A percentile compares a stretch with the other conserved stretches of the same genome.
These are phyloP conservation scores for Zygoascus tannicola DNA, from an alignment of 805 yeast genomes.

Conservation along the genomic window DNA sequence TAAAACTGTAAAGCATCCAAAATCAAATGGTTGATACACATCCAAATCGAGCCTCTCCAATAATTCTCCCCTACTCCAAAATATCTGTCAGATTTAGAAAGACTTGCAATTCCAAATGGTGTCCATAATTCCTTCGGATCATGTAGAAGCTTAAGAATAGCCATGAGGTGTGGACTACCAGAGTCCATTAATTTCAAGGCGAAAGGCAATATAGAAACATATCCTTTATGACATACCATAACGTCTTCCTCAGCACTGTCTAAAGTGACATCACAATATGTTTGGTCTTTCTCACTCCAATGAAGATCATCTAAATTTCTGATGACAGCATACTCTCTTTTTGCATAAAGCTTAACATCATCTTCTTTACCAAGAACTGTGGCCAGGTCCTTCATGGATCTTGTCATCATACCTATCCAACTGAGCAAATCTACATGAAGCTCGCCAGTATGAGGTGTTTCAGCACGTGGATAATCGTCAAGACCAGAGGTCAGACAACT, in stretches of 20 bases:
- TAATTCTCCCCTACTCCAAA: conserved; percentile 82
- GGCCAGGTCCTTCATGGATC: conserved; percentile 70
- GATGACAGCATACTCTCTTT: conserved; percentile 47
- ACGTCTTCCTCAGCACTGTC: conserved; percentile 58
- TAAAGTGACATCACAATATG: conserved; percentile 78
- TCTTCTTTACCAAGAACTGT: conserved; percentile 45
- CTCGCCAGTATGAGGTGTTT: conserved; percentile 76
- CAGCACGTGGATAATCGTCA: conserved; percentile 89
- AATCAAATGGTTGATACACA: conserved; percentile 77
- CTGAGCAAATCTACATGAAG: conserved; percentile 80
- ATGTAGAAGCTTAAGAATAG: conserved; percentile 46
- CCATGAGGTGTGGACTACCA: conserved; percentile 38
- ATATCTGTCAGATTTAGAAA: conserved; percentile 54
- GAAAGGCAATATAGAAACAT: conserved; percentile 80
- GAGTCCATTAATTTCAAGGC: conserved; percentile 53
- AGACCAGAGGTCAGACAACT: conserved; percentile 90
- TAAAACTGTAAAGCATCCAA: conserved; percentile 63
- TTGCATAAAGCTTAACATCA: conserved; percentile 47
- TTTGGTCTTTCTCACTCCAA: conserved; percentile 59
- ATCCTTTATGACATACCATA: conserved; percentile 82
- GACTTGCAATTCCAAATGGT: conserved; percentile 68
- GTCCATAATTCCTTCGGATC: conserved; percentile 74
- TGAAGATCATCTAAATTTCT: conserved; percentile 63
- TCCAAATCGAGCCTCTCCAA: conserved; percentile 95
- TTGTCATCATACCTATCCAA: conserved; percentile 92